These are phyloP conservation scores for Coniochaeta prunicola DNA, from an alignment of 2,329 filamentous ascomycete species.

Conservation along the genomic window DNA sequence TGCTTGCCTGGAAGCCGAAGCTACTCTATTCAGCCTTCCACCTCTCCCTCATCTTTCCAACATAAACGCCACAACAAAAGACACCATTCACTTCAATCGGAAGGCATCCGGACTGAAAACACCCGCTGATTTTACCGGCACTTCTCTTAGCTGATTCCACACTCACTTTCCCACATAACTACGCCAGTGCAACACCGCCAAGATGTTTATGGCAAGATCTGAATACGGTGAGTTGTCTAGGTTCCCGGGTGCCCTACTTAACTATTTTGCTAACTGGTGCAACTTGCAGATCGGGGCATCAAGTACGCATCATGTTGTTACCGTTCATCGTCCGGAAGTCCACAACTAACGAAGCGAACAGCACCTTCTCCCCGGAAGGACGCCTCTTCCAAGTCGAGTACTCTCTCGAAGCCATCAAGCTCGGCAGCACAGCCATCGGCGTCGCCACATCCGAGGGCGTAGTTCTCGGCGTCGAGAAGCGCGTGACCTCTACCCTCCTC, in stretches of 20 bases:
- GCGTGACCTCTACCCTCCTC: conserved; percentile 93
- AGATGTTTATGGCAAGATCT: conserved; percentile 99
- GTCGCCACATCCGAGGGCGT: conserved; percentile 94
- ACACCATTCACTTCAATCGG: background rate
- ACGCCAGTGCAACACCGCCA: conserved; percentile 39
- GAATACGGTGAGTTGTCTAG: conserved; percentile 80
- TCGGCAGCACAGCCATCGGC: conserved; percentile 95
- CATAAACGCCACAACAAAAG: background rate
- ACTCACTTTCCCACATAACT: background rate
- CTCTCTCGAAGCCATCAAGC: conserved; percentile 99
- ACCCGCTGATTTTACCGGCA: background rate
- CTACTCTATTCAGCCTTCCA: background rate
- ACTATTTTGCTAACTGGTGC: conserved; percentile 24
- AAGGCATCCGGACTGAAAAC: background rate
- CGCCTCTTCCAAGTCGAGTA: conserved; percentile 99
- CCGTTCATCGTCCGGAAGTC: conserved; percentile 1
- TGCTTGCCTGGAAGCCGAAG: conserved; percentile 18
- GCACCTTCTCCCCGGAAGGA: conserved; percentile 99
- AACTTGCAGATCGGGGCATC: conserved; percentile 81
- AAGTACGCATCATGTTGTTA: conserved; percentile 53
- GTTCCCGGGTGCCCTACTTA: background rate
- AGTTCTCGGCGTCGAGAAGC: conserved; percentile 96
- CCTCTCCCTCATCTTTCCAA: conserved; percentile 2
- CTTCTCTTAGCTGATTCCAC: background rate
- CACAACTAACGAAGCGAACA: conserved; percentile 28